Evolutionary conservation across 2,329 filamentous ascomycete genomes (phyloP).

Genomic region (Aspergillus intermedius): DNA sequence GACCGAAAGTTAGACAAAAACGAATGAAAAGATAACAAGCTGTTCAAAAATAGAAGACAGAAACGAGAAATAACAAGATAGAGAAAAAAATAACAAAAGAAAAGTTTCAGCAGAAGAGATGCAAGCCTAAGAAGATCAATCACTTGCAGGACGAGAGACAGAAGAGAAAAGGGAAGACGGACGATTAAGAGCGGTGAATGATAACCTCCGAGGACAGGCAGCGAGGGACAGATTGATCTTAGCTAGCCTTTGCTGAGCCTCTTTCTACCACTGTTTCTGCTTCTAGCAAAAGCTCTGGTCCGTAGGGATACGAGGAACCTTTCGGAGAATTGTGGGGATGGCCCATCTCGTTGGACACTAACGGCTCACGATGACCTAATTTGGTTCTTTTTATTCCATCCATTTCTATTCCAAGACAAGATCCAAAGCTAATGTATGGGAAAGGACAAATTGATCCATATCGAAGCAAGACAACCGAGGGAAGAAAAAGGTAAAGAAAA

Average conservation of each 20-base stretch:
- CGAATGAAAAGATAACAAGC: not conserved
- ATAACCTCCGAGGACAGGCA: not conserved
- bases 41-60: not conserved
- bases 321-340: not conserved
- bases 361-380: too few species aligned
- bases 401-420: not conserved
- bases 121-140: not conserved
- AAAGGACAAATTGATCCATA: not conserved
- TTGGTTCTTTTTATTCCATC: not conserved
- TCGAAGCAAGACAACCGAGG: not conserved
- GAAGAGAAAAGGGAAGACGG: not conserved
- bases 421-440: not conserved
- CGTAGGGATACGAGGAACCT: not conserved
- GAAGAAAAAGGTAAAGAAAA: too few species aligned
- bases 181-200: not conserved
- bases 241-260: not conserved
- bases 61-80: not conserved
- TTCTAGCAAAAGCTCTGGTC: not conserved
- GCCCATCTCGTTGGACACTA: not conserved
- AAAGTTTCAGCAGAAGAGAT: not conserved
- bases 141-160: constrained; percentile 1
- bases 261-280: not conserved
- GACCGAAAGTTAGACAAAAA: not conserved
- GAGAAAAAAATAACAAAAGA: not conserved
- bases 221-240: not conserved